Evolutionary conservation across 2,329 filamentous ascomycete species (phyloP), one percentile per base, ranked within the genome.

Genomic region (Paraconiothyrium brasiliense): DNA sequence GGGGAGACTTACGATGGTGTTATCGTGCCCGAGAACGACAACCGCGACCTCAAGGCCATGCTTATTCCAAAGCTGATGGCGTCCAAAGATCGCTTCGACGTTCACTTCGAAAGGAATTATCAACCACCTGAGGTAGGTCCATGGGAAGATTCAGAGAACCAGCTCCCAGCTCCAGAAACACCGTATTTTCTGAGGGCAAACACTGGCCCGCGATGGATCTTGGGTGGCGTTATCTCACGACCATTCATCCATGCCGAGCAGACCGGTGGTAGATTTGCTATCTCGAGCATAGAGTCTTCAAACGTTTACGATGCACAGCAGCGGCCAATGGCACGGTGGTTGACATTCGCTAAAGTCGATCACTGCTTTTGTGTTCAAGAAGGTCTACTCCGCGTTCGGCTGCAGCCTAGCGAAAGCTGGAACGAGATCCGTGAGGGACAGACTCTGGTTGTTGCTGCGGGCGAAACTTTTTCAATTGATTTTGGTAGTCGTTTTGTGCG

Each of bases 21-120:
- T n/a, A 43, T 70, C 6, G 65, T 51, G 4, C 57, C 68, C 14
- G 67, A 70, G 44, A 62, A 61, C 37, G 67, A 70, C 48, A 24
- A 50, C 13, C 57, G 67, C 13, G 63, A 65, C 27, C 55, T 65
- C 1, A 51, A 60, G 1, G 57, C 62, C 7, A 59, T 63, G 0
- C 60, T 70, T 39, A 63, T 63, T 8, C 65, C 64, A 9, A 68
- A 65, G 46, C 58, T 70, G 14, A 57, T 54, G 44, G 66, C 68
- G 54, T 65, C 65, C 43, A 67, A 68, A 50, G 67, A 68, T 24
- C 65, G 66, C 16, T 67, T 67, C 34, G 67, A 70, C 30, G 67
- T 70, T 9, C 52, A 66, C 2, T 70, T 70, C 41, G 59, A 66
- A 22, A 58, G 60, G 16, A 57, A 62, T 16, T 67, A 59, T 34